These are phyloP conservation scores for Tolypocladium tropicale DNA, from an alignment of 2,329 filamentous ascomycete species.

Conservation along the genomic window DNA sequence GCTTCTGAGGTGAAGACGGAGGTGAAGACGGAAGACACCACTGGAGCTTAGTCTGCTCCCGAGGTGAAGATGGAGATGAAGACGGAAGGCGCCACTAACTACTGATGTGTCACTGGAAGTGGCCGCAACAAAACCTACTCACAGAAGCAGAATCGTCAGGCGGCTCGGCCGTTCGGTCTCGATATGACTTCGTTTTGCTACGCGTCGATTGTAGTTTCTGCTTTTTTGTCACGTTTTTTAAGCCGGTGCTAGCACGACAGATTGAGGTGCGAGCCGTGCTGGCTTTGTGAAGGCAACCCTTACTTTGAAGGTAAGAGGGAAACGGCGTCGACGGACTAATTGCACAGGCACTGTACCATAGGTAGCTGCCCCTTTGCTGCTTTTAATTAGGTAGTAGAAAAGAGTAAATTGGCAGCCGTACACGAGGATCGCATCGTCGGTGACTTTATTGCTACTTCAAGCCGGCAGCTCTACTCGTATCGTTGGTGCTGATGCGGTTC, in stretches of 20 bases:
- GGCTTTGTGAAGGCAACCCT: not conserved
- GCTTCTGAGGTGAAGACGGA: no score
- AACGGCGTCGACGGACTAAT: constrained; percentile 1
- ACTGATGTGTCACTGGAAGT: not conserved
- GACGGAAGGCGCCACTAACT: not conserved
- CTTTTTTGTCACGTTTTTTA: not conserved
- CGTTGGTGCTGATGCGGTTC: not conserved
- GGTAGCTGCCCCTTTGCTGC: not conserved
- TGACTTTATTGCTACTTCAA: not conserved
- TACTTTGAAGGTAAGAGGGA: not conserved
- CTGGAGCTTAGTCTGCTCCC: constrained; percentile 7
- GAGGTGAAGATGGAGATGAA: no score
- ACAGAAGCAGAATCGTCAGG: not conserved
- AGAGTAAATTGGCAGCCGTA: no score
- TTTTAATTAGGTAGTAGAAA: not conserved
- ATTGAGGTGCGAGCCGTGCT: not conserved
- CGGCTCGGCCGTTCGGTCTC: not conserved
- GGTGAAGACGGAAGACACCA: not conserved
- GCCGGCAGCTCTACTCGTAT: no score
- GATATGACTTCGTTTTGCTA: not conserved
- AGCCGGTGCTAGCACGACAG: not conserved
- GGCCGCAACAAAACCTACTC: not conserved
- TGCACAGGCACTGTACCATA: not conserved
- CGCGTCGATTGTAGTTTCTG: not conserved
- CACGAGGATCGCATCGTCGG: not conserved